Evolutionary conservation across 306 rosid genomes (phyloP).

Genomic region (Quillaja saponaria): DNA sequence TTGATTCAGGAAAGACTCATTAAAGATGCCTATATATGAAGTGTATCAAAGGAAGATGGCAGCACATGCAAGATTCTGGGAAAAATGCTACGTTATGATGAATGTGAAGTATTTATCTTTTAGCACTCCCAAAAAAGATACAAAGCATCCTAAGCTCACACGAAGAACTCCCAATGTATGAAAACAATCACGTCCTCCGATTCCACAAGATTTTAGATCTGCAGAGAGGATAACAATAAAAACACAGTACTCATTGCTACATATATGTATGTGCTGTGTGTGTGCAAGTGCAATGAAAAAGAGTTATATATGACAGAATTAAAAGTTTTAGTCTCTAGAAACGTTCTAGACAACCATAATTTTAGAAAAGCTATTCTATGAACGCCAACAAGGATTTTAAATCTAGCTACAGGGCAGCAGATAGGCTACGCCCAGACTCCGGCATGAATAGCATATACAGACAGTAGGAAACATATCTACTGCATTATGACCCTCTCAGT

Average conservation of each 20-base stretch:
- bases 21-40: no score
- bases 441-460: no score
- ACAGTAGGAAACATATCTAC: no score
- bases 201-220: slow-evolving; percentile 78
- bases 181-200: slow-evolving; percentile 62
- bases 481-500: no score
- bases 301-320: no score
- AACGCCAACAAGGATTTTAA: not conserved
- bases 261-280: no score
- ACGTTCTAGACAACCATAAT: not conserved
- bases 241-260: no score
- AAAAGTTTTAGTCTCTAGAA: no score
- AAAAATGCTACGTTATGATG: not conserved
- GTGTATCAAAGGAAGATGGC: not conserved
- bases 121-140: slow-evolving; percentile 44
- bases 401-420: no score
- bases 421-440: no score
- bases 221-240: slow-evolving; percentile 20
- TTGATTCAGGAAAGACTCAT: slow-evolving; percentile 1
- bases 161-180: slow-evolving; percentile 78
- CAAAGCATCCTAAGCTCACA: slow-evolving; percentile 81
- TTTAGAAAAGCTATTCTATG: not conserved
- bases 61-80: not conserved
- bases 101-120: not conserved
- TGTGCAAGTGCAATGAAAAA: no score